Evolutionary conservation across 202 grass and related monocot genomes (phyloP).

Genomic region (Hordeum pubiflorum): DNA sequence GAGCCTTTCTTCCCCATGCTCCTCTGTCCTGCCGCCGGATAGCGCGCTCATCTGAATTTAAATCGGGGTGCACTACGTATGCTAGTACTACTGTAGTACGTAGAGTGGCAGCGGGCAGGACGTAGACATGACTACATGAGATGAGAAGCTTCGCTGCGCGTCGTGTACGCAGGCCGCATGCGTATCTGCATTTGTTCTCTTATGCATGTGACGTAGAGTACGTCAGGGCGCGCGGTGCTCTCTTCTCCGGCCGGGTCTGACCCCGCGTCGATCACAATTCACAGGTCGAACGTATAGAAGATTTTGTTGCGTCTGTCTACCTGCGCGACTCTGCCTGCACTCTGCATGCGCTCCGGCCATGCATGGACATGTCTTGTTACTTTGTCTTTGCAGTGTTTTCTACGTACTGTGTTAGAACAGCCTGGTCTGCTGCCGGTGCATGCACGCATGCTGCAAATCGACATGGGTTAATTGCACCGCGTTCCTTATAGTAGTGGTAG

Average conservation of each 20-base stretch:
- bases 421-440: not conserved
- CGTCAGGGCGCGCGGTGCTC: not conserved
- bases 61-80: not conserved
- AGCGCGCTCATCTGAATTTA: not conserved
- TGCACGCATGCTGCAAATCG: constrained; percentile 11
- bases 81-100: not conserved
- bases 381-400: not conserved
- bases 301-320: not conserved
- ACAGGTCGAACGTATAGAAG: not conserved
- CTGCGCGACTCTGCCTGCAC: not conserved
- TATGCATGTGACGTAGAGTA: not conserved
- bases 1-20: constrained; percentile 33
- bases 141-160: constrained; percentile 35
- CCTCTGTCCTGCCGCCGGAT: constrained; percentile 15
- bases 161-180: not conserved
- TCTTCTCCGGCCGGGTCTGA: not conserved
- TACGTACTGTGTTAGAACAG: not conserved
- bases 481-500: not conserved
- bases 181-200: not conserved
- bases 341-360: not conserved
- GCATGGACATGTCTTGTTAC: not conserved
- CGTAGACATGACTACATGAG: not conserved
- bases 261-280: not conserved
- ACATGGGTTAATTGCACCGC: constrained; percentile 4
- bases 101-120: not conserved